Conservation (phyloP, 2,329 filamentous ascomycete species). For the Byssoonygena ceratinophila region DNA sequence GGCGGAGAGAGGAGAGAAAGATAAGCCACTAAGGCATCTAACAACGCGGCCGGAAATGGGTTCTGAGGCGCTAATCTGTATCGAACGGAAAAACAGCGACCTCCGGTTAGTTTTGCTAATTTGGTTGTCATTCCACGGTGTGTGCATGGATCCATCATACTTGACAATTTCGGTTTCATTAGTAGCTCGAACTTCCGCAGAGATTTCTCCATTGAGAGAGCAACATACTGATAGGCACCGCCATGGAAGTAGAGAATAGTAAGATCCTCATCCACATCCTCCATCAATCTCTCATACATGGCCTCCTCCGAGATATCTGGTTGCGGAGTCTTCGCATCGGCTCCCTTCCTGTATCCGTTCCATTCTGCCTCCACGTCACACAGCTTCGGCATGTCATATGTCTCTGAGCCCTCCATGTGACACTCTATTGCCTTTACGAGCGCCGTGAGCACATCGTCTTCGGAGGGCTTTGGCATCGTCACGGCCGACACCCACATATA, state of each 20-base stretch:
- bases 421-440: slow-evolving; percentile 32
- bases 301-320: slow-evolving; percentile 35
- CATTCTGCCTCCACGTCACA: slow-evolving; percentile 36
- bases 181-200: not conserved
- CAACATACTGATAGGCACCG: slow-evolving; percentile 38
- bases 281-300: slow-evolving; percentile 34
- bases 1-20: slow-evolving; percentile 39
- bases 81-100: slow-evolving; percentile 35
- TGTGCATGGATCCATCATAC: slow-evolving; percentile 37
- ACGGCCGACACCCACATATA: slow-evolving; percentile 71
- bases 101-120: slow-evolving; percentile 35
- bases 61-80: slow-evolving; percentile 41
- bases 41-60: slow-evolving; percentile 38
- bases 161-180: slow-evolving; percentile 14
- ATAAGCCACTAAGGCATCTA: slow-evolving; percentile 40
- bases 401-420: slow-evolving; percentile 31
- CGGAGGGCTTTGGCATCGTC: slow-evolving; percentile 49
- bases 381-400: slow-evolving; percentile 30
- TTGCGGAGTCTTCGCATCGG: slow-evolving; percentile 29
- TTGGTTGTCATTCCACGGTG: slow-evolving; percentile 31
- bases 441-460: slow-evolving; percentile 34
- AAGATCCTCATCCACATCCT: slow-evolving; percentile 31
- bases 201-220: not conserved
- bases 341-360: slow-evolving; percentile 36
- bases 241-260: slow-evolving; percentile 41